Percentiles rank a stretch among this genome's conserved stretches.
Evolutionary conservation across 169 alveolate species (phyloP).

Genomic region (Pseudocohnilembus persalinus): DNA sequence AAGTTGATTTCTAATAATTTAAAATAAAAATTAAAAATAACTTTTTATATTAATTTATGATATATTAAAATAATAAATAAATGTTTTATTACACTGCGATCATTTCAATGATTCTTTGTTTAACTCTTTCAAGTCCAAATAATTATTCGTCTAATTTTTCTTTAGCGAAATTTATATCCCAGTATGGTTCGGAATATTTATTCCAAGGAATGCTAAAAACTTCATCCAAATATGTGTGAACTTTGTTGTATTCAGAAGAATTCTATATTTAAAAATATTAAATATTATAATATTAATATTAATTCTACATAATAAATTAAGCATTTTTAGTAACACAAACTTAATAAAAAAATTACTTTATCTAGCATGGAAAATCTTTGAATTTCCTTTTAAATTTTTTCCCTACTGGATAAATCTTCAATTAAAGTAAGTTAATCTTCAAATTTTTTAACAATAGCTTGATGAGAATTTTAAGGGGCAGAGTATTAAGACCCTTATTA

Average conservation of each 20-base stretch:
- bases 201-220: slow-evolving; percentile 75
- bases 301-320: too few species aligned
- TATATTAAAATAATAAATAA: too few species aligned
- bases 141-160: slow-evolving; percentile 48
- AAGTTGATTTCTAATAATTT: slow-evolving; percentile 24
- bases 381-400: slow-evolving; percentile 34
- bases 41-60: too few species aligned
- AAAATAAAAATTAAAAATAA: too few species aligned
- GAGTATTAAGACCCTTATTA: not conserved
- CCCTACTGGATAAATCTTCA: slow-evolving; percentile 33
- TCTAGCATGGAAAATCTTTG: slow-evolving; percentile 36
- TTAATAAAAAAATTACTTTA: not conserved
- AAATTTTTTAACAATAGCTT: slow-evolving; percentile 12
- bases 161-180: slow-evolving; percentile 61
- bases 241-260: slow-evolving; percentile 35
- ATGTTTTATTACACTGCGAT: slow-evolving; percentile 42
- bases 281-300: too few species aligned
- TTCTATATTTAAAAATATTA: not conserved
- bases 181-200: slow-evolving; percentile 50
- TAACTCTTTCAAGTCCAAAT: slow-evolving; percentile 62
- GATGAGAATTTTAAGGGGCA: not conserved
- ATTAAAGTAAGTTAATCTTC: slow-evolving; percentile 18
- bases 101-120: slow-evolving; percentile 72
- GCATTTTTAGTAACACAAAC: too few species aligned
- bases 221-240: slow-evolving; percentile 54